Percentiles rank a stretch among this genome's conserved stretches.
Conservation (phyloP, 257 asterid species). For the Paraleonurus japonicus region DNA sequence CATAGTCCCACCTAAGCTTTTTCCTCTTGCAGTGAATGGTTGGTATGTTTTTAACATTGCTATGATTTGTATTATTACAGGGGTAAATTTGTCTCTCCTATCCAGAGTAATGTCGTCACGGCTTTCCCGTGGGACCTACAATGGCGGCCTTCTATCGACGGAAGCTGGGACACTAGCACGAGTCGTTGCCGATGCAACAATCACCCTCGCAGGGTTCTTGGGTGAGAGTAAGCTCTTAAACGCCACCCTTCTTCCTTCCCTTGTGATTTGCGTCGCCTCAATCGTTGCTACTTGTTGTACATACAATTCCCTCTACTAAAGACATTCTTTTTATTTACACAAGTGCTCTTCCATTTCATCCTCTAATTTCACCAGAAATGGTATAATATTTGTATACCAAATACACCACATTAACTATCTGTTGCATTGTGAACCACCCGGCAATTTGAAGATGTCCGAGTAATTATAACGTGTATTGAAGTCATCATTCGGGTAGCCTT, state of each 20-base stretch:
- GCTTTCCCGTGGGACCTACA: slow-evolving; percentile 93
- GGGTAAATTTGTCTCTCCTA: slow-evolving; percentile 83
- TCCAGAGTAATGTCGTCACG: slow-evolving; percentile 94
- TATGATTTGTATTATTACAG: slow-evolving; percentile 34
- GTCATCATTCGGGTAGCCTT: neutral
- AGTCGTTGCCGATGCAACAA: slow-evolving; percentile 84
- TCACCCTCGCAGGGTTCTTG: slow-evolving; percentile 75
- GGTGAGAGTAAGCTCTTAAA: slow-evolving; percentile 75
- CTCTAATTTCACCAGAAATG: neutral
- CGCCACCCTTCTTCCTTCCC: slow-evolving; percentile 74
- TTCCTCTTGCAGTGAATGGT: too few species aligned
- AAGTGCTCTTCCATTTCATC: neutral
- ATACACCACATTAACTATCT: too few species aligned
- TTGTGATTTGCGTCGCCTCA: slow-evolving; percentile 65
- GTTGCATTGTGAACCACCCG: too few species aligned
- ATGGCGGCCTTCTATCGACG: slow-evolving; percentile 86
- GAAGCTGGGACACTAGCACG: slow-evolving; percentile 95
- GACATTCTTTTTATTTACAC: neutral
- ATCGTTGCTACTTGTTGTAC: slow-evolving; percentile 81
- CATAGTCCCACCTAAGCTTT: too few species aligned
- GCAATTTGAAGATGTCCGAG: neutral
- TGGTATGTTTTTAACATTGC: neutral
- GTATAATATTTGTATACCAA: neutral
- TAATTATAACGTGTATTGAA: neutral
- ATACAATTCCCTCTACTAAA: slow-evolving; percentile 68